phyloP scores from a whole-genome alignment of 805 yeast species.

The Spathaspora girioi region DNA sequence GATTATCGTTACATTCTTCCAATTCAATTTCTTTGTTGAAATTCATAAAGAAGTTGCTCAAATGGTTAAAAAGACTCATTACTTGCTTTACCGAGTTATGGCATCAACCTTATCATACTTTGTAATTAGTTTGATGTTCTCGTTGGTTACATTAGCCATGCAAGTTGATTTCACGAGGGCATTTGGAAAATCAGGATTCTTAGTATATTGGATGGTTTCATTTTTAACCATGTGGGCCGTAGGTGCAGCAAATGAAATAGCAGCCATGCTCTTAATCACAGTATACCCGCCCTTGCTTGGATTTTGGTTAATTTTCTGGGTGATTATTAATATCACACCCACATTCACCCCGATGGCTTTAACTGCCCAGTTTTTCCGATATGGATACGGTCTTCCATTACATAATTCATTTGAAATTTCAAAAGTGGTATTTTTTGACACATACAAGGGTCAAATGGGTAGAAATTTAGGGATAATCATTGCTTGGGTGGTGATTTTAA shows the following conservation, averaged over 20 bases:
- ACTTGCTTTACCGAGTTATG: conserved; percentile 48
- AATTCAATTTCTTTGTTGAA: conserved; percentile 55
- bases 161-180: conserved; percentile 57
- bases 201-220: conserved; percentile 68
- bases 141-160: conserved; percentile 64
- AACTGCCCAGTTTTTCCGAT: conserved; percentile 52
- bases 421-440: conserved; percentile 54
- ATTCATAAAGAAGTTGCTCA: conserved; percentile 50
- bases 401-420: conserved; percentile 60
- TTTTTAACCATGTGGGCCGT: conserved; percentile 71
- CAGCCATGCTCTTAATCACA: conserved; percentile 49
- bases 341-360: conserved; percentile 63
- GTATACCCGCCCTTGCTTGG: conserved; percentile 62
- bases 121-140: conserved; percentile 53
- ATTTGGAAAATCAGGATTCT: conserved; percentile 67
- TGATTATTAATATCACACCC: conserved; percentile 63
- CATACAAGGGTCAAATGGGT: conserved; percentile 57
- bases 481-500: conserved; percentile 58
- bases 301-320: conserved; percentile 70
- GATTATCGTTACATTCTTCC: conserved; percentile 70
- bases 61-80: conserved; percentile 38
- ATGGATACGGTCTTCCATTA: conserved; percentile 67
- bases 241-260: conserved; percentile 71
- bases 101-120: conserved; percentile 51
- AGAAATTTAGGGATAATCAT: conserved; percentile 54